Conservation (phyloP, 2,329 filamentous ascomycete species). For the Fusarium sp. region DNA sequence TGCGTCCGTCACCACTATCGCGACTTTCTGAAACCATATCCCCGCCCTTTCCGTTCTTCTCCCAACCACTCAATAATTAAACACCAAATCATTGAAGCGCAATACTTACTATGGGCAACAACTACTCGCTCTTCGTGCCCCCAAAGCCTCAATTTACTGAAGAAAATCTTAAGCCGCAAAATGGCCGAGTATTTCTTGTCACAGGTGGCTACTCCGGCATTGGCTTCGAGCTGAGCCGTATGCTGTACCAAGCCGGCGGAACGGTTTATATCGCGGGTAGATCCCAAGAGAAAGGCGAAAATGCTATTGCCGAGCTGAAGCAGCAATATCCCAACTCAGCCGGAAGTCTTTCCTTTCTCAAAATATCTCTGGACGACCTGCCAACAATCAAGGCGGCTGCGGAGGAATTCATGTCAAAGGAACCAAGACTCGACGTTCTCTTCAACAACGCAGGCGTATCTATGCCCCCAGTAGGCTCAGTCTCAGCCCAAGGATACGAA, state of each 20-base stretch:
- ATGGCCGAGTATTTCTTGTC: slow-evolving; percentile 22
- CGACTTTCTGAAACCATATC: background rate
- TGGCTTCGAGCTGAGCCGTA: slow-evolving; percentile 26
- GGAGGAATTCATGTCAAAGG: slow-evolving; percentile 13
- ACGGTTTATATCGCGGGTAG: slow-evolving; percentile 36
- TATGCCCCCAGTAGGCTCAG: slow-evolving; percentile 21
- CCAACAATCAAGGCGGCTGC: slow-evolving; percentile 7
- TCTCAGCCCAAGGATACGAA: slow-evolving; percentile 32
- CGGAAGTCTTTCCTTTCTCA: slow-evolving; percentile 16
- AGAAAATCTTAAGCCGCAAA: slow-evolving; percentile 3
- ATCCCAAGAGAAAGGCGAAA: slow-evolving; percentile 10
- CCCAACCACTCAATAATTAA: background rate
- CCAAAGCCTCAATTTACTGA: slow-evolving; percentile 15
- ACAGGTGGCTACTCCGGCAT: slow-evolving; percentile 38
- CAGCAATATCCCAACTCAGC: background rate
- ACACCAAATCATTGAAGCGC: background rate
- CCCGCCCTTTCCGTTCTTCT: background rate
- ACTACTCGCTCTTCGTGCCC: slow-evolving; percentile 17
- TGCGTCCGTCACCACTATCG: slow-evolving; percentile 1
- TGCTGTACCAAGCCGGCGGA: slow-evolving; percentile 24
- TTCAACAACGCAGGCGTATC: slow-evolving; percentile 40
- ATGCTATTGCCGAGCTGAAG: slow-evolving; percentile 8
- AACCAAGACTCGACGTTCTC: slow-evolving; percentile 23
- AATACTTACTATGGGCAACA: slow-evolving; percentile 9
- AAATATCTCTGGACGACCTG: slow-evolving; percentile 24